Conservation (phyloP, 2,329 filamentous ascomycete genomes). For the Fusarium verrucosum region DNA sequence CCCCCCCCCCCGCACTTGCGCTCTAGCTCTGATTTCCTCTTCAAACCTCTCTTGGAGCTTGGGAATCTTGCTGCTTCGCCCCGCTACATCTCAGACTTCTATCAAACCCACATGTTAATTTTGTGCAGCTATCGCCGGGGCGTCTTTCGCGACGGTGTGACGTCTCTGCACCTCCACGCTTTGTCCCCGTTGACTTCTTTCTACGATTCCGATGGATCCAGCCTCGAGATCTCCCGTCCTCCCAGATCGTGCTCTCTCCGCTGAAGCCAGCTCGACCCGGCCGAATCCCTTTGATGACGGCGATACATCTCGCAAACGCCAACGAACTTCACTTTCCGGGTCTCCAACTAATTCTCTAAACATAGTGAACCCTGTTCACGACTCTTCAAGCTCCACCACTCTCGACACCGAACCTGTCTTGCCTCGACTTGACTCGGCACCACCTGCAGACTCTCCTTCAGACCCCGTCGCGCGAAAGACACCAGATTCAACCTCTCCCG, state of each 20-base stretch:
- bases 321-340: constrained; percentile 65
- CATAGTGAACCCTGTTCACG: constrained; percentile 48
- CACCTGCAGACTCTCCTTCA: constrained; percentile 50
- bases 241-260: constrained; percentile 68
- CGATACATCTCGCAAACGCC: constrained; percentile 68
- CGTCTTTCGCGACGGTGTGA: constrained; percentile 63
- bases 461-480: constrained; percentile 56
- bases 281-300: constrained; percentile 72
- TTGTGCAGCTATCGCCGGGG: constrained; percentile 62
- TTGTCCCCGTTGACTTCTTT: constrained; percentile 48
- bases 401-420: constrained; percentile 44
- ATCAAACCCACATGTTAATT: constrained; percentile 66
- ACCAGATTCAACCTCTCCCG: constrained; percentile 50
- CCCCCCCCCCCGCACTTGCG: not conserved
- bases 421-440: constrained; percentile 35
- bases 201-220: constrained; percentile 64
- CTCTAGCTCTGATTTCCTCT: constrained; percentile 27
- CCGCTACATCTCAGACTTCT: constrained; percentile 36
- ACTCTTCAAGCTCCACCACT: constrained; percentile 48
- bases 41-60: constrained; percentile 21
- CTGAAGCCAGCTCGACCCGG: constrained; percentile 70
- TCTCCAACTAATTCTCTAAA: constrained; percentile 65
- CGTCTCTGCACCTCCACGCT: constrained; percentile 58
- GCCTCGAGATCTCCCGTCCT: constrained; percentile 59
- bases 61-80: constrained; percentile 31